Evolutionary conservation across 2,329 filamentous ascomycete species (phyloP).

Genomic region (Plenodomus lindquistii): DNA sequence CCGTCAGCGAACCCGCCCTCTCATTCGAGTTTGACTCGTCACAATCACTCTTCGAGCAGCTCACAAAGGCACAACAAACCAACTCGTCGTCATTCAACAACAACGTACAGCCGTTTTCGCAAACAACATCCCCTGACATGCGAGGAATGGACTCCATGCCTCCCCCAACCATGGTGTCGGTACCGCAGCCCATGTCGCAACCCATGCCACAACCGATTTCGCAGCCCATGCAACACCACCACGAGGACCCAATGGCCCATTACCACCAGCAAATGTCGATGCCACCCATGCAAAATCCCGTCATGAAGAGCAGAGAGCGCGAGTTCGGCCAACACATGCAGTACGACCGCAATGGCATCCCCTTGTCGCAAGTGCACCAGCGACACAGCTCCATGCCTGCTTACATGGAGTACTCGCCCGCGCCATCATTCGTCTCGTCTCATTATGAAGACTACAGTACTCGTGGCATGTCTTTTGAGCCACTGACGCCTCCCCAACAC

Average conservation of each 20-base stretch:
- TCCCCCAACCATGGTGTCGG: slow-evolving; percentile 78
- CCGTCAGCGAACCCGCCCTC: slow-evolving; percentile 93
- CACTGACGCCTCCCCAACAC: slow-evolving; percentile 93
- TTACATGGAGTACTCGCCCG: slow-evolving; percentile 97
- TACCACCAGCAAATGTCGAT: slow-evolving; percentile 75
- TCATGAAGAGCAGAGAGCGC: slow-evolving; percentile 82
- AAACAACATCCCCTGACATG: slow-evolving; percentile 86
- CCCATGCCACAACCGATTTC: slow-evolving; percentile 52
- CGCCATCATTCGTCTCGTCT: slow-evolving; percentile 97
- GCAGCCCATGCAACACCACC: slow-evolving; percentile 42
- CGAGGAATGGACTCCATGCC: slow-evolving; percentile 93
- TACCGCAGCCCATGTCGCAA: slow-evolving; percentile 28
- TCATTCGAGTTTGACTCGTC: slow-evolving; percentile 99
- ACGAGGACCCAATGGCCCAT: slow-evolving; percentile 70
- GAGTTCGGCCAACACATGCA: slow-evolving; percentile 75
- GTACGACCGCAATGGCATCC: slow-evolving; percentile 91
- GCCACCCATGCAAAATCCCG: slow-evolving; percentile 69
- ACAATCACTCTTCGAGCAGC: slow-evolving; percentile 97
- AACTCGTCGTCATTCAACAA: slow-evolving; percentile 96
- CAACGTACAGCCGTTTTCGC: slow-evolving; percentile 65
- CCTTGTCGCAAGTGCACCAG: slow-evolving; percentile 80
- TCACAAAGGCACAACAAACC: slow-evolving; percentile 98
- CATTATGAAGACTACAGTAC: slow-evolving; percentile 98
- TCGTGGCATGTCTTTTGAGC: slow-evolving; percentile 93
- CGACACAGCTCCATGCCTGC: slow-evolving; percentile 98